These are phyloP conservation scores for Isabelozyma rhagii DNA, from an alignment of 805 yeast genomes.

Conservation along the genomic window DNA sequence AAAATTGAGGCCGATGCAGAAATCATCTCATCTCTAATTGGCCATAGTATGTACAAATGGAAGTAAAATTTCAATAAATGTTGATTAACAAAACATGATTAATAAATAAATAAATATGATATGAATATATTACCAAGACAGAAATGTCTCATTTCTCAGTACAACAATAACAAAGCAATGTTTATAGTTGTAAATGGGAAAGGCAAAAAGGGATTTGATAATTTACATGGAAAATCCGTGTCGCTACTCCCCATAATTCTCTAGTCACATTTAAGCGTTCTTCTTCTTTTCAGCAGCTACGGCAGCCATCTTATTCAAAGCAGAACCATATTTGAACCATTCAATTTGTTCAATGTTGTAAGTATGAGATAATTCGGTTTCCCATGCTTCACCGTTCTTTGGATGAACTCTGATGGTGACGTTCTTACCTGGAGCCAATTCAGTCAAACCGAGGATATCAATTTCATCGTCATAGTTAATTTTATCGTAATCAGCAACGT, in stretches of 20 bases:
- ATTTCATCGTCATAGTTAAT: conserved; percentile 88
- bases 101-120: conserved; percentile 1
- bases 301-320: conserved; percentile 90
- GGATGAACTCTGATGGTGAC: conserved; percentile 74
- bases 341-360: conserved; percentile 95
- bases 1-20: background rate
- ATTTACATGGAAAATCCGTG: background rate
- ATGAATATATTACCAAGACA: conserved; percentile 1
- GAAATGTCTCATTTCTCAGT: background rate
- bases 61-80: too few species aligned
- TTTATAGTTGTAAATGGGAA: background rate
- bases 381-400: conserved; percentile 79
- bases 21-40: background rate
- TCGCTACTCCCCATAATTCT: background rate
- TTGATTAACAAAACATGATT: background rate
- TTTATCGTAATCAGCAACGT: conserved; percentile 89
- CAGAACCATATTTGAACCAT: conserved; percentile 99
- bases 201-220: background rate
- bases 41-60: background rate
- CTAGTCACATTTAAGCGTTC: background rate
- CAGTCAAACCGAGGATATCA: conserved; percentile 80
- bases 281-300: conserved; percentile 5
- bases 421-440: conserved; percentile 90
- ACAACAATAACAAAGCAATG: background rate
- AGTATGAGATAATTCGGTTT: conserved; percentile 90